Percentiles rank a stretch among this genome's conserved stretches.
phyloP scores from a whole-genome alignment of 208 protist genomes.

The Herpetomonas tarakana region DNA sequence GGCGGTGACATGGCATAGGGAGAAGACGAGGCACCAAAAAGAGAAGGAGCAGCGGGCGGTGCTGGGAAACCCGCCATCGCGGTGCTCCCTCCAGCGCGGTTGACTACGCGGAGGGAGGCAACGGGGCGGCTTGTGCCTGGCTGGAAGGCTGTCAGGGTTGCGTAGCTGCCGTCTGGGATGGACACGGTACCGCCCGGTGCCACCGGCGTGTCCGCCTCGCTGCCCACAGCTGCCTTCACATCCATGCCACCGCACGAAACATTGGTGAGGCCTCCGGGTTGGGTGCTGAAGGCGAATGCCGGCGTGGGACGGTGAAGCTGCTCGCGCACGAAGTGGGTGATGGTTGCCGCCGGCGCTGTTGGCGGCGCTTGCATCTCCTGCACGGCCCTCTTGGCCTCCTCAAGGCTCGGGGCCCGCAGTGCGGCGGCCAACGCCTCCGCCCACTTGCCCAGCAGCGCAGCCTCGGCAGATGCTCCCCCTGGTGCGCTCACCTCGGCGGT shows the following conservation, averaged over 20 bases:
- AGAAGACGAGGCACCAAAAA: neutral
- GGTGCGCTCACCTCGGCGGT: too few species aligned
- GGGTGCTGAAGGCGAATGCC: constrained; percentile 45
- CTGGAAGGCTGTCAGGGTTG: constrained; percentile 1
- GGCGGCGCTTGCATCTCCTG: too few species aligned
- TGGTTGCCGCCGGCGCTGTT: constrained; percentile 35
- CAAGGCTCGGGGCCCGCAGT: constrained; percentile 11
- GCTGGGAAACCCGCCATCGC: too few species aligned
- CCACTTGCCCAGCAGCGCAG: neutral
- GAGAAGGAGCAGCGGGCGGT: neutral
- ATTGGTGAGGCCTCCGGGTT: constrained; percentile 12
- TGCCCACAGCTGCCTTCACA: constrained; percentile 22
- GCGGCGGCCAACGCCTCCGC: neutral
- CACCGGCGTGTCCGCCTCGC: constrained; percentile 10
- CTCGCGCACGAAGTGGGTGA: constrained; percentile 58
- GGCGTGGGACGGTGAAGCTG: constrained; percentile 51
- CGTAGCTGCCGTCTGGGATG: neutral
- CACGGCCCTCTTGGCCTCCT: constrained; percentile 42
- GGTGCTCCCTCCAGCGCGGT: neutral
- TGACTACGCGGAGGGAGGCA: neutral
- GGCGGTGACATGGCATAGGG: too few species aligned
- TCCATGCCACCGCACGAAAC: constrained; percentile 28
- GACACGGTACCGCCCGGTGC: neutral
- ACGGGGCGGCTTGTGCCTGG: neutral
- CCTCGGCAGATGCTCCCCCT: too few species aligned